Percentiles rank a stretch among this genome's conserved stretches.
phyloP scores from a whole-genome alignment of 345 rosid genomes.

The Populus tremula region DNA sequence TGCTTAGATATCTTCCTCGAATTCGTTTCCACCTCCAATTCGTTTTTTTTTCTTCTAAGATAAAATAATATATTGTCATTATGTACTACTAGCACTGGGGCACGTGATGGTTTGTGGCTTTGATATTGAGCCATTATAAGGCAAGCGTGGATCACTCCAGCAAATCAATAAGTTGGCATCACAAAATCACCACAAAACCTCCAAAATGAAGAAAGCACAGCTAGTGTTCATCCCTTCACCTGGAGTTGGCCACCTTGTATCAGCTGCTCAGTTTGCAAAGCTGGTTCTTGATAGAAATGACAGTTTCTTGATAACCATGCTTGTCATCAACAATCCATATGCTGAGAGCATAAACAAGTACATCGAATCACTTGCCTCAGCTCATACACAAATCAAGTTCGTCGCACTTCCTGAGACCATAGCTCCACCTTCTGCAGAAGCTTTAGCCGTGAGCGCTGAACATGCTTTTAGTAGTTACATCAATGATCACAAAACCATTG shows the following conservation, averaged over 20 bases:
- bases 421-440: background rate
- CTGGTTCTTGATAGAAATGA: background rate
- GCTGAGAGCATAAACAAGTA: background rate
- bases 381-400: background rate
- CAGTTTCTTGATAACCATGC: conserved; percentile 3
- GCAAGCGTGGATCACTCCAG: background rate
- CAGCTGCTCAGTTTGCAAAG: conserved; percentile 8
- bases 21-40: too few relatives aligned
- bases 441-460: background rate
- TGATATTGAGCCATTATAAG: background rate
- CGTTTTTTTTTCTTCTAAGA: too few relatives aligned
- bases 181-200: background rate
- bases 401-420: background rate
- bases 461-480: background rate
- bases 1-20: too few relatives aligned
- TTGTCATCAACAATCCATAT: background rate
- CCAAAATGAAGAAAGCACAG: conserved; percentile 1
- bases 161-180: background rate
- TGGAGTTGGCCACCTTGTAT: conserved; percentile 12
- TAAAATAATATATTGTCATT: too few relatives aligned
- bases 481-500: conserved; percentile 3
- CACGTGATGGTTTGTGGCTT: background rate
- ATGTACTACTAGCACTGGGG: background rate
- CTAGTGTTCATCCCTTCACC: conserved; percentile 10
- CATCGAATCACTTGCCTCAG: background rate